Percentiles rank a stretch among this genome's conserved stretches.
Conservation (phyloP, 1,284 basidiomycete genomes). For the Tylopilus sp. region DNA sequence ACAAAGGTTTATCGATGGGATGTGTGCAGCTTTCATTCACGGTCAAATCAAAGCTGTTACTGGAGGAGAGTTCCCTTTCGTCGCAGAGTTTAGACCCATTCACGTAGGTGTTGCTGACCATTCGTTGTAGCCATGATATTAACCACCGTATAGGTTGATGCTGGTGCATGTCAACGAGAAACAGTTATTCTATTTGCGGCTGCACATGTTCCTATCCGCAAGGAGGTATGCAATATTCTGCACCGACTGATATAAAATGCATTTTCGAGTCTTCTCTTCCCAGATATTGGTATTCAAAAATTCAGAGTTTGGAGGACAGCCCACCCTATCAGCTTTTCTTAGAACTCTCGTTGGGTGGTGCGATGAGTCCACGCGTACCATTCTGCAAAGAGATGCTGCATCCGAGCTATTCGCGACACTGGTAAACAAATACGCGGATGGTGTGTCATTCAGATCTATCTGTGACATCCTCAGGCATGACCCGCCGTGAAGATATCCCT, state of each 20-base stretch:
- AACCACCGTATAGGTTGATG: slow-evolving; percentile 37
- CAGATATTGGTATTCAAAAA: slow-evolving; percentile 44
- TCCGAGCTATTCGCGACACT: slow-evolving; percentile 63
- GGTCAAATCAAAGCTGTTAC: slow-evolving; percentile 55
- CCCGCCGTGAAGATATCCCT: slow-evolving; percentile 39
- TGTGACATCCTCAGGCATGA: background rate
- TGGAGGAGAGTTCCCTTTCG: slow-evolving; percentile 37
- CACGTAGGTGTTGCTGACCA: slow-evolving; percentile 19
- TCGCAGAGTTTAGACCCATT: slow-evolving; percentile 22
- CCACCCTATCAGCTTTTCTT: slow-evolving; percentile 45
- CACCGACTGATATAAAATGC: background rate
- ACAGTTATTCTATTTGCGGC: slow-evolving; percentile 65
- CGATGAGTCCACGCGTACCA: slow-evolving; percentile 45
- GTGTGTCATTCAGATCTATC: slow-evolving; percentile 35
- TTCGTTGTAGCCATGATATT: background rate
- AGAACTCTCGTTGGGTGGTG: slow-evolving; percentile 56
- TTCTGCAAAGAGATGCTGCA: slow-evolving; percentile 54
- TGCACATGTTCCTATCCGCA: slow-evolving; percentile 55
- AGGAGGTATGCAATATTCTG: slow-evolving; percentile 47
- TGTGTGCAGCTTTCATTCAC: slow-evolving; percentile 58
- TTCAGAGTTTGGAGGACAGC: slow-evolving; percentile 27
- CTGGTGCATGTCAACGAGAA: slow-evolving; percentile 51
- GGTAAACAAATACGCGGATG: slow-evolving; percentile 70
- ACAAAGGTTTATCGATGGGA: slow-evolving; percentile 47
- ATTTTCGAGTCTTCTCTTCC: background rate